These are phyloP conservation scores for Xylariales sp. DNA, from an alignment of 2,329 filamentous ascomycete genomes.

Conservation along the genomic window DNA sequence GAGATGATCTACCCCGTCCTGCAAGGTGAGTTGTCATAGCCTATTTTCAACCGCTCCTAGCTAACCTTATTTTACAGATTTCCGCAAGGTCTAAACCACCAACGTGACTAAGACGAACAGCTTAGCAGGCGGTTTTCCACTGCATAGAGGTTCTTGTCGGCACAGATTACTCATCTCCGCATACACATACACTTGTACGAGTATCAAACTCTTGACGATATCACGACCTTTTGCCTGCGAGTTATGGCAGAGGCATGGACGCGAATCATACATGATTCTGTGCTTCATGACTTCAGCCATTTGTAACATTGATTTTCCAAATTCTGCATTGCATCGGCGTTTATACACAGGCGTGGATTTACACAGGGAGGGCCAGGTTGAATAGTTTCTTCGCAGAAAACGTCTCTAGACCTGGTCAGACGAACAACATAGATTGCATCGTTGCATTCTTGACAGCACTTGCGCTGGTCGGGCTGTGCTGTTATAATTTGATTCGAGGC, in stretches of 20 bases:
- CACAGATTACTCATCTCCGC: slow-evolving; percentile 7
- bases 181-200: slow-evolving; percentile 43
- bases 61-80: slow-evolving; percentile 55
- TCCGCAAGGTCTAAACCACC: slow-evolving; percentile 65
- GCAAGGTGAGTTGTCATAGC: slow-evolving; percentile 70
- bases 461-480: slow-evolving; percentile 56
- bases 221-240: slow-evolving; percentile 45
- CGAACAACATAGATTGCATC: slow-evolving; percentile 50
- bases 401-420: slow-evolving; percentile 45
- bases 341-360: slow-evolving; percentile 51
- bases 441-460: slow-evolving; percentile 53
- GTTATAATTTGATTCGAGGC: slow-evolving; percentile 51
- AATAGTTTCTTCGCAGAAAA: slow-evolving; percentile 48
- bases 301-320: slow-evolving; percentile 49
- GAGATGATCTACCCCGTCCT: slow-evolving; percentile 98
- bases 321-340: slow-evolving; percentile 70
- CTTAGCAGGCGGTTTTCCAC: background rate
- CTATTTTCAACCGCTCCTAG: background rate
- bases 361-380: slow-evolving; percentile 44
- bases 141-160: background rate
- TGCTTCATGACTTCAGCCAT: slow-evolving; percentile 27
- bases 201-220: slow-evolving; percentile 45
- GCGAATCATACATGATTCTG: background rate
- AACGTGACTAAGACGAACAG: background rate
- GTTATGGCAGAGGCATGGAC: slow-evolving; percentile 33